These are phyloP conservation scores for Arthrobotrys entomopaga DNA, from an alignment of 2,329 filamentous ascomycete species.

Conservation along the genomic window DNA sequence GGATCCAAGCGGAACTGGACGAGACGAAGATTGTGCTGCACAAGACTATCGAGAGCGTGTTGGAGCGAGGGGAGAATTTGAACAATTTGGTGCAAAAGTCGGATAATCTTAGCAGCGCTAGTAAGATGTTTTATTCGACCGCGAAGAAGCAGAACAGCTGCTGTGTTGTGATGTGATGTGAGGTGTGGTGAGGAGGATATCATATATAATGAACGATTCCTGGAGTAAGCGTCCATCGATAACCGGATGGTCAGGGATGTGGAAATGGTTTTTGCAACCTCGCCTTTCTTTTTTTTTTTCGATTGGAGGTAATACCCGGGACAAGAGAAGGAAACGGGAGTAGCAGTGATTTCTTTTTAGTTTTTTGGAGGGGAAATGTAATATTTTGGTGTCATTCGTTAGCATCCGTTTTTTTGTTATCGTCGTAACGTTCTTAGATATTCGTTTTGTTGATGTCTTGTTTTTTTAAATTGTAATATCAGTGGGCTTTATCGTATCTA, in stretches of 20 bases:
- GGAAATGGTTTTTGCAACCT: neutral
- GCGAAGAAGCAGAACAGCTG: conserved; percentile 85
- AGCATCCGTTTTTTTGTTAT: conserved; percentile 16
- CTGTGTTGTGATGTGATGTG: conserved; percentile 73
- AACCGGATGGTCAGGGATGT: neutral
- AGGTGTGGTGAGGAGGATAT: neutral
- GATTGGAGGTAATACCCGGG: neutral
- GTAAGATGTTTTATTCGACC: conserved; percentile 95
- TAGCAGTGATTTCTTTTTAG: neutral
- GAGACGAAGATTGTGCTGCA: conserved; percentile 97
- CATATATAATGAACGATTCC: neutral
- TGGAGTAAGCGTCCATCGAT: neutral
- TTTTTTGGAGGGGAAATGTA: conserved; percentile 14
- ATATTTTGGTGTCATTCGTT: conserved; percentile 32
- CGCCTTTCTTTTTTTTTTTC: neutral
- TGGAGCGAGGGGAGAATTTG: conserved; percentile 96
- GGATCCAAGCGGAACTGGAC: conserved; percentile 95
- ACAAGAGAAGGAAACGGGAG: too few species aligned
- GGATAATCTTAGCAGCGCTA: conserved; percentile 86
- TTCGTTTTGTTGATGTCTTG: conserved; percentile 1
- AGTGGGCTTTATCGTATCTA: conserved; percentile 25
- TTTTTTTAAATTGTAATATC: conserved; percentile 15
- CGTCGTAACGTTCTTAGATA: conserved; percentile 6
- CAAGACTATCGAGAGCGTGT: conserved; percentile 89
- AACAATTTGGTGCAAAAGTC: conserved; percentile 94